These are phyloP conservation scores for Aspergillus fischeri DNA, from an alignment of 2,329 filamentous ascomycete species.

Conservation along the genomic window DNA sequence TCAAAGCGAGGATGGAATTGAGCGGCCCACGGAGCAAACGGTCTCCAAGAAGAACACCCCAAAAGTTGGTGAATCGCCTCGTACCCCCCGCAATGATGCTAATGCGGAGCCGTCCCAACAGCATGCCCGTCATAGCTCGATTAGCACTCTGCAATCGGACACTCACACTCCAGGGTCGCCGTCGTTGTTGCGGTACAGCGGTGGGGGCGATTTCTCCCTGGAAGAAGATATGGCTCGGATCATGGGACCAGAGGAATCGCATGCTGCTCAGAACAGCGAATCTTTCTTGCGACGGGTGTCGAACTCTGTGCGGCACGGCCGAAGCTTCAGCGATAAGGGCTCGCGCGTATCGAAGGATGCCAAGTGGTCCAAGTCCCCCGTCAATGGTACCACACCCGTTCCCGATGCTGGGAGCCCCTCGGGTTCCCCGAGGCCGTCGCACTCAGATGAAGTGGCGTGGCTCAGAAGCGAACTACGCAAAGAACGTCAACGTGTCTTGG, in stretches of 20 bases:
- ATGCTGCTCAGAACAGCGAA: conserved; percentile 51
- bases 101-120: conserved; percentile 16
- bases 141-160: conserved; percentile 40
- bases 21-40: conserved; percentile 31
- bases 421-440: conserved; percentile 49
- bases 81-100: conserved; percentile 49
- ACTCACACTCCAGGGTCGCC: conserved; percentile 52
- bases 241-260: conserved; percentile 65
- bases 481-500: conserved; percentile 78
- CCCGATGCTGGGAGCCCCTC: conserved; percentile 70
- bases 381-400: conserved; percentile 45
- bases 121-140: conserved; percentile 46
- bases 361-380: conserved; percentile 67
- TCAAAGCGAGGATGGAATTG: conserved; percentile 32
- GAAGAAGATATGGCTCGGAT: conserved; percentile 95
- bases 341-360: conserved; percentile 57
- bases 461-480: conserved; percentile 70
- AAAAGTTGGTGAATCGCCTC: conserved; percentile 41
- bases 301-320: conserved; percentile 87
- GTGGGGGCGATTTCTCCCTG: conserved; percentile 83
- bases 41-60: conserved; percentile 37
- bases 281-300: conserved; percentile 85
- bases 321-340: conserved; percentile 72
- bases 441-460: conserved; percentile 58
- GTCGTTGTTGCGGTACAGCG: conserved; percentile 67